Base-by-base conservation (phyloP, 1,284 basidiomycete genomes). In the Polyporus tsugae region DNA sequence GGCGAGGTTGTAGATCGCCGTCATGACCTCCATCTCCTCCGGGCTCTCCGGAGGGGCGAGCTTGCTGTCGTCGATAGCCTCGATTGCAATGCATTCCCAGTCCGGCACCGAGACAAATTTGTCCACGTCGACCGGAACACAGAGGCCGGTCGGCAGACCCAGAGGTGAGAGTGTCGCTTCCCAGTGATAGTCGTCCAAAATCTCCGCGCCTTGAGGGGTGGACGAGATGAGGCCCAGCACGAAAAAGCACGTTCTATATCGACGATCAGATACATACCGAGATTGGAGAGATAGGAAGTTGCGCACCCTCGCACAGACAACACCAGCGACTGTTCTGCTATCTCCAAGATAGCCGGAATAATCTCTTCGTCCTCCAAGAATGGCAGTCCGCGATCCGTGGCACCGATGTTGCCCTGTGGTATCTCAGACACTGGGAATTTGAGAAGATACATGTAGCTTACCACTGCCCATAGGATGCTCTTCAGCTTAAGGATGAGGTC, bases 331-430 rank as follows among this genome's bases (percentile, higher is more conserved):
- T 90, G 88, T 74, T 96, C 94, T 1, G 97, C 96, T 66, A 99
- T 98, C 70, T 96, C 91, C 46, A 98, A 85, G 65, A 99, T 92
- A 10, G 90, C 88, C 19, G 95, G 93, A 57, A 99, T 92, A 69
- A 98, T 91, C 72, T 96, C 95, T 78, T 98, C 95, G 68, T 96
- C 95, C 76, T 98, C 97, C 29, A 99, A 84, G 78, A 99, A 97
- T 0, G 91, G 92, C n/a, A 99, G 84, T 0, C 98, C 98, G 7
- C 94, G 91, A 72, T 92, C 89, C 0, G 94, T 94, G 0, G 97
- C 90, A 1, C 96, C 98, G 63, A 99, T 92, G 78, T 97, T 97
- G 1, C 97, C 98, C 95, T 98, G 74, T 25, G 35, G 13, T 7
- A 63, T 58, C 52, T 25, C 61, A 42, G 58, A 25, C 7, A 22